These are phyloP conservation scores for Lactarius quietus DNA, from an alignment of 768 basidiomycete species.

Conservation along the genomic window DNA sequence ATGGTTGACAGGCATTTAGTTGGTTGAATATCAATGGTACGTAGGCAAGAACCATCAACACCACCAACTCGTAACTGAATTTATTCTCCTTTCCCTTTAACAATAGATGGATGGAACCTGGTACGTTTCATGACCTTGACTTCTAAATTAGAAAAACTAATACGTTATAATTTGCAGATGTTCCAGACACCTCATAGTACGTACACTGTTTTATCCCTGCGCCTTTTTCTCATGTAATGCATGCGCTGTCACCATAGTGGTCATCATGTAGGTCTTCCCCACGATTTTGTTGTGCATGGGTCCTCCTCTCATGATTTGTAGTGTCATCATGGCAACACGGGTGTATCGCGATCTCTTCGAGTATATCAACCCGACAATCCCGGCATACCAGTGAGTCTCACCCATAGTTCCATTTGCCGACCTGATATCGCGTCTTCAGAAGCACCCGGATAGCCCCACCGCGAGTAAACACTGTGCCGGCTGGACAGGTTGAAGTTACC, in stretches of 20 bases:
- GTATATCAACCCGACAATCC: slow-evolving; percentile 9
- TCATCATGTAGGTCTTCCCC: slow-evolving; percentile 10
- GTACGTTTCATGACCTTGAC: background rate
- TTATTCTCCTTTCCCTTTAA: background rate
- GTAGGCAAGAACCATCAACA: background rate
- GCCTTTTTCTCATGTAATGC: background rate
- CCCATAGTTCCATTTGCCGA: background rate
- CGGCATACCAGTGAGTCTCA: background rate
- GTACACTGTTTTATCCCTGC: background rate
- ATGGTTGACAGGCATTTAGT: background rate
- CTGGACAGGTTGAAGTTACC: background rate
- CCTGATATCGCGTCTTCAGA: background rate
- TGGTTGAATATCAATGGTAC: slow-evolving; percentile 11
- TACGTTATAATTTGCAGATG: background rate
- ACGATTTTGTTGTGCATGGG: background rate
- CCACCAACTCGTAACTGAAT: background rate
- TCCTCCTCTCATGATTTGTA: background rate
- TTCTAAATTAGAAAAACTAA: background rate
- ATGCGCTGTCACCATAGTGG: background rate
- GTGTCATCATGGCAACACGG: slow-evolving; percentile 10
- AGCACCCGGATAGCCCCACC: background rate
- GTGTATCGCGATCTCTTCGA: slow-evolving; percentile 16
- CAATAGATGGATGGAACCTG: slow-evolving; percentile 14
- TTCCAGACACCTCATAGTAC: slow-evolving; percentile 12
- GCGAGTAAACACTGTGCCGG: background rate